Percentiles rank a stretch among this genome's conserved stretches.
phyloP scores from a whole-genome alignment of 768 basidiomycete species.

The Amanita rubescens region DNA sequence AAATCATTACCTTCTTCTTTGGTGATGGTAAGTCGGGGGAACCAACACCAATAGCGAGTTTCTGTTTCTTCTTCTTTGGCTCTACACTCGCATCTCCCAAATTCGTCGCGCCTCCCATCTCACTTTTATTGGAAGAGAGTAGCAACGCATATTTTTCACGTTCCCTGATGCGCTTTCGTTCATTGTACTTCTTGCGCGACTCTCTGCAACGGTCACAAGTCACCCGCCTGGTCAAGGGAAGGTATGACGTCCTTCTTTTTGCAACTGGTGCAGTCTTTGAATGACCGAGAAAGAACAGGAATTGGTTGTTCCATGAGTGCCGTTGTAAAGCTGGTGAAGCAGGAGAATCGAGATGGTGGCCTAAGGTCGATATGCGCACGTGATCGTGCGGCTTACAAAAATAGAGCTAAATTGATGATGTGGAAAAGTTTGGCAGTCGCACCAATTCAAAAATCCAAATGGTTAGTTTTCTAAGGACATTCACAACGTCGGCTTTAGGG shows the following conservation, averaged over 20 bases:
- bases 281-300: too few relatives aligned
- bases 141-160: background rate
- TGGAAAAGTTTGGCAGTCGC: background rate
- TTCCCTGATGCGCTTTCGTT: too few relatives aligned
- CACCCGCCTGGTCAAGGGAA: background rate
- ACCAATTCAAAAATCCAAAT: constrained; percentile 20
- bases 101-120: background rate
- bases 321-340: too few relatives aligned
- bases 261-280: background rate
- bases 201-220: background rate
- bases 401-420: background rate
- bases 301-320: background rate
- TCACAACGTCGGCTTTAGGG: constrained; percentile 39
- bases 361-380: background rate
- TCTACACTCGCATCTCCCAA: background rate
- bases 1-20: background rate
- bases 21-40: background rate
- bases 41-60: too few relatives aligned
- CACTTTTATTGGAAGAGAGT: background rate
- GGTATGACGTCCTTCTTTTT: constrained; percentile 4
- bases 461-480: constrained; percentile 45
- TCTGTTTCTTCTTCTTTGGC: background rate
- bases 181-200: background rate
- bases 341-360: too few relatives aligned
- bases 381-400: constrained; percentile 1